Conservation (phyloP, 805 yeast genomes). For the Saccharomycopsis sp. region DNA sequence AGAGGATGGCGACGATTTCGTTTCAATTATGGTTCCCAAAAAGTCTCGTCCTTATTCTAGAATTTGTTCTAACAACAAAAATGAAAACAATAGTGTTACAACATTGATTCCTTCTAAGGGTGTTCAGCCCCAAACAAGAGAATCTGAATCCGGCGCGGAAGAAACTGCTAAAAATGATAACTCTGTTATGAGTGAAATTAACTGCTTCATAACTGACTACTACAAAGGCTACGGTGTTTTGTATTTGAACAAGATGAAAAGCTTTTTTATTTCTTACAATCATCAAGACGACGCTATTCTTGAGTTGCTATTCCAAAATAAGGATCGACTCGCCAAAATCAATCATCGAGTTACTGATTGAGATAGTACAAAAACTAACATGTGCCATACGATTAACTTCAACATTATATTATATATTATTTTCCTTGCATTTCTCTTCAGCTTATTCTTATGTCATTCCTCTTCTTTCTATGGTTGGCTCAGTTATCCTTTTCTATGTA, state of each 20-base stretch:
- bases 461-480: background rate
- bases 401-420: too few relatives aligned
- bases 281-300: background rate
- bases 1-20: background rate
- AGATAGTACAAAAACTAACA: background rate
- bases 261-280: background rate
- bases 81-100: background rate
- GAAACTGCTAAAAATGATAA: background rate
- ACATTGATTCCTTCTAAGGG: background rate
- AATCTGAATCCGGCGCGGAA: background rate
- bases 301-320: background rate
- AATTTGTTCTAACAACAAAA: background rate
- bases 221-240: background rate
- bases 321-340: background rate
- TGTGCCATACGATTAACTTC: background rate
- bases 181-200: background rate
- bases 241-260: background rate
- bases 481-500: background rate
- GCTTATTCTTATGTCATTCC: background rate
- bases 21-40: background rate
- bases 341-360: background rate
- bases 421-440: background rate
- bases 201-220: background rate
- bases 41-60: background rate
- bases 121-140: background rate